These are phyloP conservation scores for Ustilago esculenta DNA, from an alignment of 1,284 basidiomycete species.

Conservation along the genomic window DNA sequence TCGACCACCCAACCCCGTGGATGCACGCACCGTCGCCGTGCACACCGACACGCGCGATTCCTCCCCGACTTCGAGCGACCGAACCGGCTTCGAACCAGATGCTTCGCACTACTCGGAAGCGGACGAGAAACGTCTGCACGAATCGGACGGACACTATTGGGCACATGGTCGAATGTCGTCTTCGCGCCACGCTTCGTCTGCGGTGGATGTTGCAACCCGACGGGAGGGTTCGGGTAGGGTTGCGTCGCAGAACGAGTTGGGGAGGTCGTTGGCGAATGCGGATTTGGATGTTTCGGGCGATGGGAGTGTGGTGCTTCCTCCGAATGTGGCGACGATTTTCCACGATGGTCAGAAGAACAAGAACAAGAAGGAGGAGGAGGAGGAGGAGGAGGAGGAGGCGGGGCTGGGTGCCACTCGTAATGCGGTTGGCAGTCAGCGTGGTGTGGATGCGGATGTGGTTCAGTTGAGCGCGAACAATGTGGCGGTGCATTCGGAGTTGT, in stretches of 20 bases:
- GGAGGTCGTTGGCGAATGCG: constrained; percentile 39
- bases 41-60: constrained; percentile 31
- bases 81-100: constrained; percentile 37
- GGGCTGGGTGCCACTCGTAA: constrained; percentile 51
- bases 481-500: constrained; percentile 49
- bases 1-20: constrained; percentile 23
- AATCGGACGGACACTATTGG: constrained; percentile 52
- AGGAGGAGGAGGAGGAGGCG: too few species aligned
- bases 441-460: constrained; percentile 15
- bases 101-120: constrained; percentile 53
- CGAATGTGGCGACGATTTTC: constrained; percentile 45
- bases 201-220: constrained; percentile 34
- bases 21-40: constrained; percentile 21
- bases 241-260: constrained; percentile 37
- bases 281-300: constrained; percentile 48
- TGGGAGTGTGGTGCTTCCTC: constrained; percentile 40
- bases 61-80: constrained; percentile 40
- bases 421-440: constrained; percentile 2
- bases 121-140: constrained; percentile 57
- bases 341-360: too few species aligned
- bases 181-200: constrained; percentile 24
- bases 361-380: too few species aligned
- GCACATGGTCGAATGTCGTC: constrained; percentile 48
- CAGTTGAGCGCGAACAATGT: constrained; percentile 33
- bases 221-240: constrained; percentile 39